Conservation (phyloP, 23 red algal species). For the Gracilaria vermiculophylla region DNA sequence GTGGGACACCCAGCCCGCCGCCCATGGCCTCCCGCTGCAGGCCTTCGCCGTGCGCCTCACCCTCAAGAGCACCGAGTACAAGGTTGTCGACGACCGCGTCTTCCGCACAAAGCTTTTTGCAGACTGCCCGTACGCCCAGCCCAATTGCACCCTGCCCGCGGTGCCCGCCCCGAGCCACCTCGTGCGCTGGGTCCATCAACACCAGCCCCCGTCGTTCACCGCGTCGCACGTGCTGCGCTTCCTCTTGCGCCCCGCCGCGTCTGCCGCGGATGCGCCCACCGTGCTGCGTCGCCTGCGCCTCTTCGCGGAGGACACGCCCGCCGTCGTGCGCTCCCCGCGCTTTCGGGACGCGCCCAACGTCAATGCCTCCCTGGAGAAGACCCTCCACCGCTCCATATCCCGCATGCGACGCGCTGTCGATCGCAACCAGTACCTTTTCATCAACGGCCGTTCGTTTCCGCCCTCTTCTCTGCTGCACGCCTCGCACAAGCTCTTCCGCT, state of each 20-base stretch:
- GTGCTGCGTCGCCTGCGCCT: neutral
- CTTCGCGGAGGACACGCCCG: constrained; percentile 40
- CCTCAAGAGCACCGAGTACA: constrained; percentile 87
- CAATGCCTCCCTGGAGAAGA: neutral
- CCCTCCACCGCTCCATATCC: neutral
- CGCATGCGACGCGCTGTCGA: neutral
- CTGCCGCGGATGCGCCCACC: too few species aligned
- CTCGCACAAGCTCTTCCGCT: constrained; percentile 25
- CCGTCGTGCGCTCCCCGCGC: neutral
- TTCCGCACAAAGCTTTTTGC: constrained; percentile 51
- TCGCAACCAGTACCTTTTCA: neutral
- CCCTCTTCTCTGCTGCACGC: neutral
- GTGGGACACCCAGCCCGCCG: neutral
- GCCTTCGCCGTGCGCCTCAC: constrained; percentile 67
- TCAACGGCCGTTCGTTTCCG: constrained; percentile 20
- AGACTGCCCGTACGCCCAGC: constrained; percentile 35
- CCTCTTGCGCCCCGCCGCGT: neutral
- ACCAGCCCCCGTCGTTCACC: neutral
- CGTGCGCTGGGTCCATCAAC: neutral
- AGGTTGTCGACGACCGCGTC: constrained; percentile 68
- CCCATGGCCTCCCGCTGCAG: constrained; percentile 20
- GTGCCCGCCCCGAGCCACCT: too few species aligned
- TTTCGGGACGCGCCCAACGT: neutral
- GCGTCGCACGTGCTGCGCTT: neutral
- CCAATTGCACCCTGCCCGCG: too few species aligned